phyloP scores from a whole-genome alignment of 345 rosid genomes.

The Populus nigra region DNA sequence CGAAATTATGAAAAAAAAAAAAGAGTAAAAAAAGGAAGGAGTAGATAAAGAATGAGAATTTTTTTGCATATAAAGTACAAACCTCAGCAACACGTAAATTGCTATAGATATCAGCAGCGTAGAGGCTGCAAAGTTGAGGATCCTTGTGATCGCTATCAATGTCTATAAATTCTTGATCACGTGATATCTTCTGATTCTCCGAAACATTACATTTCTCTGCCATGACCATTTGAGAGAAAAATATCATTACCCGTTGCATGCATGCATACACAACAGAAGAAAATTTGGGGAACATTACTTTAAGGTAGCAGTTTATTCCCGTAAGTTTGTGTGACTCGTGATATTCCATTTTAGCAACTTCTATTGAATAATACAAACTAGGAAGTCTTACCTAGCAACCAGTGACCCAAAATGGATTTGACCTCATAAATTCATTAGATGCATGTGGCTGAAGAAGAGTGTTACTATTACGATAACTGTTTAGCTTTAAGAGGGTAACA shows the following conservation, averaged over 20 bases:
- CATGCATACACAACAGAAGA: not conserved
- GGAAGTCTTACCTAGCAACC: not conserved
- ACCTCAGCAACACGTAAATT: slow-evolving; percentile 86
- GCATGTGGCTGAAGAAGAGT: not conserved
- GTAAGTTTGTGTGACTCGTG: not conserved
- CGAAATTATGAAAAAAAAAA: not conserved
- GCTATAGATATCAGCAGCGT: slow-evolving; percentile 67
- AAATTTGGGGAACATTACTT: not conserved
- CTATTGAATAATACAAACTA: not conserved
- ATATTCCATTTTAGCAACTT: not conserved
- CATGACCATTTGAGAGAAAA: slow-evolving; percentile 29
- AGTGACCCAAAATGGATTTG: slow-evolving; percentile 7
- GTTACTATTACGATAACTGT: not conserved
- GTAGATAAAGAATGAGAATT: not conserved
- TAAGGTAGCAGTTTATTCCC: not conserved
- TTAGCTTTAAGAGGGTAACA: not conserved
- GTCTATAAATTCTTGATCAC: slow-evolving; percentile 42
- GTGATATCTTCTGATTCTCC: slow-evolving; percentile 28
- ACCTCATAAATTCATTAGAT: not conserved
- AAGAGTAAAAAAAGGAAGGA: not conserved
- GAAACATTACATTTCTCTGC: slow-evolving; percentile 34
- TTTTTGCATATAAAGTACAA: slow-evolving; percentile 12
- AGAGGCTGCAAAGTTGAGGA: slow-evolving; percentile 69
- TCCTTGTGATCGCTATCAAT: slow-evolving; percentile 65
- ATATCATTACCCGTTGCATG: slow-evolving; percentile 11